These are phyloP conservation scores for Ophiostoma australiae DNA, from an alignment of 2,329 filamentous ascomycete genomes.

Conservation along the genomic window DNA sequence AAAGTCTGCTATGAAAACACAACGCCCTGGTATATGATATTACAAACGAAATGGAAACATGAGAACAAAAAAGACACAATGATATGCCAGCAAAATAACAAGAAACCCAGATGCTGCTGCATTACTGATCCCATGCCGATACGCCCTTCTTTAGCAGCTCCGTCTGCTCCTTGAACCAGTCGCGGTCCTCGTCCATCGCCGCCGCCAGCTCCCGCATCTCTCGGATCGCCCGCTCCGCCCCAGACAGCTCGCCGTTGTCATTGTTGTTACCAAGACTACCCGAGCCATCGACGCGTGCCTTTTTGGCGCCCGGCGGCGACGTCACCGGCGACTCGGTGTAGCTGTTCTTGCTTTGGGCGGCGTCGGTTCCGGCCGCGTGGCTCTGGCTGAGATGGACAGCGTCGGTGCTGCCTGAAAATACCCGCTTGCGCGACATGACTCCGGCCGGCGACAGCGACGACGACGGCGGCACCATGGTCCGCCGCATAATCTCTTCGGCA, in stretches of 20 bases:
- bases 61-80: neutral
- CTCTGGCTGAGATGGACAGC: neutral
- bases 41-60: neutral
- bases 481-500: constrained; percentile 20
- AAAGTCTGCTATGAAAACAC: neutral
- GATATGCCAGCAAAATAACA: neutral
- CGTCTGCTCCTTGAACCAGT: constrained; percentile 46
- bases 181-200: constrained; percentile 45
- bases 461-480: neutral
- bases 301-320: constrained; percentile 17
- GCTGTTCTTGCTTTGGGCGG: neutral
- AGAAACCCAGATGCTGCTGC: neutral
- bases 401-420: constrained; percentile 17
- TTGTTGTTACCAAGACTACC: neutral
- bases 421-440: constrained; percentile 18
- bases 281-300: constrained; percentile 16
- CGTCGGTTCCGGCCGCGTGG: neutral
- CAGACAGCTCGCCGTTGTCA: constrained; percentile 16
- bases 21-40: constrained; percentile 10
- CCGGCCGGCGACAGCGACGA: neutral
- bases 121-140: constrained; percentile 21
- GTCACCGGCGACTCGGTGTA: neutral
- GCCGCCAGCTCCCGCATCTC: constrained; percentile 42
- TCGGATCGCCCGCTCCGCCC: constrained; percentile 37
- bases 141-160: constrained; percentile 34